Evolutionary conservation across 1,284 basidiomycete genomes (phyloP).

Genomic region (Ganoderma meredithae): DNA sequence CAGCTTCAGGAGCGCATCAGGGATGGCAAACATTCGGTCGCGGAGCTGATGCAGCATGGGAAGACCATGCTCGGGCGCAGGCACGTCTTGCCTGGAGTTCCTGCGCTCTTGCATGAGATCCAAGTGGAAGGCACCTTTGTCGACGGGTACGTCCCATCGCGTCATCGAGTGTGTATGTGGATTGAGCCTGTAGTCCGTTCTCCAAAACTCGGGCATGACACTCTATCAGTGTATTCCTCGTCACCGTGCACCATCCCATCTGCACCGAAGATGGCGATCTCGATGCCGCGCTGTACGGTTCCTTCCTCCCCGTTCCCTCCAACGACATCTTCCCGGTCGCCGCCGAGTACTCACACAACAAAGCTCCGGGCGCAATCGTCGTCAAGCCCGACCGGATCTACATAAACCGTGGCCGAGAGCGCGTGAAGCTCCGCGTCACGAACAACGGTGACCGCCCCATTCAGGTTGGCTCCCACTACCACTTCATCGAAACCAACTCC

Average conservation of each 20-base stretch:
- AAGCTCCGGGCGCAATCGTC: slow-evolving; percentile 80
- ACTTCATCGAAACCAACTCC: slow-evolving; percentile 91
- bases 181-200: not conserved
- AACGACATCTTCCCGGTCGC: slow-evolving; percentile 68
- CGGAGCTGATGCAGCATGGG: slow-evolving; percentile 91
- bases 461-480: slow-evolving; percentile 95
- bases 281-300: slow-evolving; percentile 87
- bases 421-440: slow-evolving; percentile 80
- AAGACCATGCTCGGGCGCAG: slow-evolving; percentile 88
- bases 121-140: slow-evolving; percentile 93
- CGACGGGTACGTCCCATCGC: slow-evolving; percentile 67
- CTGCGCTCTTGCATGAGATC: slow-evolving; percentile 76
- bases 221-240: slow-evolving; percentile 85
- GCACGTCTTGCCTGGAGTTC: slow-evolving; percentile 88
- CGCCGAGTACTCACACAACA: slow-evolving; percentile 57
- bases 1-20: slow-evolving; percentile 95
- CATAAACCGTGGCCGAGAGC: slow-evolving; percentile 78
- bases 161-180: slow-evolving; percentile 6
- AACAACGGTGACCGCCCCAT: slow-evolving; percentile 96
- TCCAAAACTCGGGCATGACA: slow-evolving; percentile 14
- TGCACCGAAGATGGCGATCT: slow-evolving; percentile 86
- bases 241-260: slow-evolving; percentile 94
- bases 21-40: slow-evolving; percentile 91
- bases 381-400: slow-evolving; percentile 72
- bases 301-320: slow-evolving; percentile 87